phyloP scores from a whole-genome alignment of 306 rosid genomes.

The Heteromeles arbutifolia region DNA sequence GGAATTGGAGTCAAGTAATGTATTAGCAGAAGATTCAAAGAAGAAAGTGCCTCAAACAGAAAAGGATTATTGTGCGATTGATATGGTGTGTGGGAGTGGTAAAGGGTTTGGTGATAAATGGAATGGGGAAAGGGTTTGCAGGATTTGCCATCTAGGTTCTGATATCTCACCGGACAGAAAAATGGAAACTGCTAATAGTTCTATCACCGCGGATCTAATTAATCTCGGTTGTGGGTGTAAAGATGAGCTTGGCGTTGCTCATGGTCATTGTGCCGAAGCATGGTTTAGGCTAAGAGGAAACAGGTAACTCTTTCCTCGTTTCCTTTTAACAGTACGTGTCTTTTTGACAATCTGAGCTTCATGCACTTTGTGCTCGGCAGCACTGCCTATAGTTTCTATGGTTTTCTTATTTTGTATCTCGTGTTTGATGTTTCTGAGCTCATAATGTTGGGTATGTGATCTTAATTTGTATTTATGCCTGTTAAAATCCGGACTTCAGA shows the following conservation, averaged over 20 bases:
- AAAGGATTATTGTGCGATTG: conserved; percentile 43
- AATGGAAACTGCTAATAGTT: conserved; percentile 7
- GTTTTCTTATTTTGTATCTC: neutral
- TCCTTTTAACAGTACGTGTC: neutral
- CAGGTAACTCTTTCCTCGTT: conserved; percentile 44
- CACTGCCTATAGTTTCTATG: neutral
- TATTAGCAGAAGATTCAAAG: conserved; percentile 24
- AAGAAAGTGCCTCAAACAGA: conserved; percentile 40
- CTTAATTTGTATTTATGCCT: neutral
- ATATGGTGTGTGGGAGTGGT: conserved; percentile 45
- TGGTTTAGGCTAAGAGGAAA: conserved; percentile 91
- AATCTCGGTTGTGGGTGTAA: conserved; percentile 87
- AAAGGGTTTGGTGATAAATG: conserved; percentile 31
- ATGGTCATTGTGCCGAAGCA: conserved; percentile 81
- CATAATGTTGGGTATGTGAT: neutral
- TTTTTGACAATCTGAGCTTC: neutral
- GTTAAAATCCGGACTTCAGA: neutral
- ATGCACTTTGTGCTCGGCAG: neutral
- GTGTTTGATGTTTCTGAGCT: neutral
- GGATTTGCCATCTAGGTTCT: conserved; percentile 80
- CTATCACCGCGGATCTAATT: conserved; percentile 42
- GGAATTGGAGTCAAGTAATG: conserved; percentile 40
- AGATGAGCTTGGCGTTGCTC: conserved; percentile 83
- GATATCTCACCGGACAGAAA: conserved; percentile 50
- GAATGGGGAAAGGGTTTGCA: conserved; percentile 73